Percentiles rank a stretch among this genome's conserved stretches.
Conservation (phyloP, 2,329 filamentous ascomycete species). For the Ceratocystiopsis sp. region DNA sequence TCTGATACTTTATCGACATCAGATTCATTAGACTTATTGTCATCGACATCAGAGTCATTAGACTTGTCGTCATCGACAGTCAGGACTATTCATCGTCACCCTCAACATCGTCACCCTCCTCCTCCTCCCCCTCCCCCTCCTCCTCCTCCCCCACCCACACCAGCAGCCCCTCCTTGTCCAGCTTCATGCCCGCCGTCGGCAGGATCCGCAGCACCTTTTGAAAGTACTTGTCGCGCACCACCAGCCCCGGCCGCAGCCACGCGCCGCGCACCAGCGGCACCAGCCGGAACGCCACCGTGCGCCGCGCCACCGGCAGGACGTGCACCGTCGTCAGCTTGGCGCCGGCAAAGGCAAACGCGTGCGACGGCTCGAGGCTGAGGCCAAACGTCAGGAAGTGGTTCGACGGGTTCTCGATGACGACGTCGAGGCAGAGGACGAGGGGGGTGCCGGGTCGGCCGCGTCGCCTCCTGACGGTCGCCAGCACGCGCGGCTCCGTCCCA, state of each 20-base stretch:
- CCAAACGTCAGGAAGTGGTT: slow-evolving; percentile 91
- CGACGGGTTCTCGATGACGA: slow-evolving; percentile 82
- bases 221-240: slow-evolving; percentile 80
- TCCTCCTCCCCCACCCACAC: slow-evolving; percentile 40
- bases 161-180: slow-evolving; percentile 54
- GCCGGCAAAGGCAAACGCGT: slow-evolving; percentile 85
- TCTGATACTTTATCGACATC: no score
- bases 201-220: slow-evolving; percentile 76
- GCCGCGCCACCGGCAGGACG: slow-evolving; percentile 64
- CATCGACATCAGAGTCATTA: no score
- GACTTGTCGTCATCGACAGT: no score
- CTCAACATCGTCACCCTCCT: slow-evolving; percentile 2
- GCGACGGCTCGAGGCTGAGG: slow-evolving; percentile 77
- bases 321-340: slow-evolving; percentile 67
- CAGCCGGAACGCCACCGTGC: slow-evolving; percentile 56
- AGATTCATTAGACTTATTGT: no score
- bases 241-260: slow-evolving; percentile 57
- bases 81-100: background rate
- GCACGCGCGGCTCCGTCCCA: slow-evolving; percentile 70
- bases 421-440: slow-evolving; percentile 20
- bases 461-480: slow-evolving; percentile 25
- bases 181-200: slow-evolving; percentile 51
- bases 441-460: background rate
- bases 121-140: slow-evolving; percentile 11
- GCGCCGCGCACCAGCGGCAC: slow-evolving; percentile 46